Evolutionary conservation across 2,329 filamentous ascomycete genomes (phyloP).

Genomic region (Mycosphaerelloides madeirae): DNA sequence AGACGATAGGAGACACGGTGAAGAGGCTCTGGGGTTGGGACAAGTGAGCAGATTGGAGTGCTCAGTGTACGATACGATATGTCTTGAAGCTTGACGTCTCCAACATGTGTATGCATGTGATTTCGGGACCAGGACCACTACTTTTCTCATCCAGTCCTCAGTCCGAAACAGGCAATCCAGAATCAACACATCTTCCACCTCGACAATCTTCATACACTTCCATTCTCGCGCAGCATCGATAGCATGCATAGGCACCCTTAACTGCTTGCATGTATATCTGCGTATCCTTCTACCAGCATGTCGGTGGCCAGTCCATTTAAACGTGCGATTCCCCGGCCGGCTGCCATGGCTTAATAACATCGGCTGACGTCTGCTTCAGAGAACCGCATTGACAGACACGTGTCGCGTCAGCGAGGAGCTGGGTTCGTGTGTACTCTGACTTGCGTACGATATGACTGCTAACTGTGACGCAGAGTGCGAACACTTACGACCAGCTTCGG

Average conservation of each 20-base stretch:
- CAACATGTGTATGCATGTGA: no score
- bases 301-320: constrained; percentile 25
- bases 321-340: constrained; percentile 6
- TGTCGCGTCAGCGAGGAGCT: constrained; percentile 31
- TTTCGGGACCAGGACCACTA: no score
- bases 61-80: no score
- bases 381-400: constrained; percentile 29
- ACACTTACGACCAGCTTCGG: constrained; percentile 27
- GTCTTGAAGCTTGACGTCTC: no score
- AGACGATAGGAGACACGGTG: constrained; percentile 40
- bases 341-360: neutral
- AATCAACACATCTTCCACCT: no score
- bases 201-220: no score
- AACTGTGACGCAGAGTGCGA: constrained; percentile 17
- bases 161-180: no score
- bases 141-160: no score
- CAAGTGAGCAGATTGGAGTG: no score
- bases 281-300: constrained; percentile 16
- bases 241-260: neutral
- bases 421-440: constrained; percentile 17
- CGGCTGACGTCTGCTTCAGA: constrained; percentile 15
- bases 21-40: constrained; percentile 9
- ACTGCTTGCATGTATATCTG: neutral
- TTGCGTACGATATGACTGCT: neutral
- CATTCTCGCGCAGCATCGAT: neutral